Conservation (phyloP, 2,329 filamentous ascomycete species). For the Microsporum audouinii region DNA sequence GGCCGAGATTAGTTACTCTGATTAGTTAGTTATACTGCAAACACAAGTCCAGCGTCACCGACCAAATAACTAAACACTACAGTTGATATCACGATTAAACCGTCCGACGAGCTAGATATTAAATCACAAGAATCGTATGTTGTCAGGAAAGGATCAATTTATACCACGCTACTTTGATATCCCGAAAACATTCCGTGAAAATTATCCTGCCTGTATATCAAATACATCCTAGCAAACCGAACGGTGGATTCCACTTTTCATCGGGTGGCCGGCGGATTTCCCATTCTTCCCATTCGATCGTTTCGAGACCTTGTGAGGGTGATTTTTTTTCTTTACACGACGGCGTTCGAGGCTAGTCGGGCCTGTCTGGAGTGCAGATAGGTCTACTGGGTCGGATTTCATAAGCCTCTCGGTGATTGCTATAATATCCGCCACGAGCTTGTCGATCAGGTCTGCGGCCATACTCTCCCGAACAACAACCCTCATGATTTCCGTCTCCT, state of each 20-base stretch:
- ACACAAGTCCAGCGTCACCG: no score
- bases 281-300: background rate
- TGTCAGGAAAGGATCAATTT: no score
- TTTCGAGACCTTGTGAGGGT: background rate
- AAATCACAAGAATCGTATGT: no score
- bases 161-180: no score
- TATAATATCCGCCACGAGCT: constrained; percentile 50
- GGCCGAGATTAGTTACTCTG: no score
- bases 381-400: constrained; percentile 41
- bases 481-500: constrained; percentile 54
- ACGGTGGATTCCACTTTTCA: background rate
- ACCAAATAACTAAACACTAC: no score
- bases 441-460: constrained; percentile 56
- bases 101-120: no score
- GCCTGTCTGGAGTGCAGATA: constrained; percentile 38
- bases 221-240: background rate
- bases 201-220: background rate
- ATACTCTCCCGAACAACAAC: constrained; percentile 57
- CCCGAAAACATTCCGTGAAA: background rate
- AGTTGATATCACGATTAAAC: no score
- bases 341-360: constrained; percentile 33
- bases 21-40: no score
- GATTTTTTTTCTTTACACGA: background rate
- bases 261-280: background rate
- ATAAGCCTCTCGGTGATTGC: constrained; percentile 52